A percentile compares a stretch with the other conserved stretches of the same genome.
phyloP scores from a whole-genome alignment of 2,329 filamentous ascomycete species.

The Colletotrichum ledebouriae region DNA sequence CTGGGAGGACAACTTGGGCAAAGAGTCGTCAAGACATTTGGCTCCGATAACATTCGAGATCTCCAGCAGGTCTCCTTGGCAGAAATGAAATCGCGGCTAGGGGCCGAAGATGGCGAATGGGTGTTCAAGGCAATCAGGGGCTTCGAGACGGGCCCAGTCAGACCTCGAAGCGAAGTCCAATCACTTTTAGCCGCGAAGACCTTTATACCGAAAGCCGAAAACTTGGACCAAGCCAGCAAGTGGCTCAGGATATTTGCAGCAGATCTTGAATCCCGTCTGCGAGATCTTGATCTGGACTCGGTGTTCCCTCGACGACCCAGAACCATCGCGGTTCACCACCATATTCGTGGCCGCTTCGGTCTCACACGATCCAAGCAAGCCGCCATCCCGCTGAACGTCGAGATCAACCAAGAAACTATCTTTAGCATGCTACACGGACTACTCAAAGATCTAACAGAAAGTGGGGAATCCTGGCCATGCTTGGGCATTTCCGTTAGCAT shows the following conservation, averaged over 20 bases:
- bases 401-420: not conserved
- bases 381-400: accelerated
- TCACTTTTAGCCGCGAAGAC: not conserved
- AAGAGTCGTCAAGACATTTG: slow-evolving; percentile 3
- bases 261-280: not conserved
- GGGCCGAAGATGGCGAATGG: not conserved
- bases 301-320: not conserved
- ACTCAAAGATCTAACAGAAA: not conserved
- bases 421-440: not conserved
- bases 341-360: not conserved
- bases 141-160: not conserved
- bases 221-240: not conserved
- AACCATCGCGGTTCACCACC: not conserved
- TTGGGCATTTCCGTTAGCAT: not conserved
- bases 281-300: slow-evolving; percentile 1
- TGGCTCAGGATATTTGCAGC: not conserved
- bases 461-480: not conserved
- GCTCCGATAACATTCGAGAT: not conserved
- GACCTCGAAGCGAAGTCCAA: not conserved
- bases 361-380: not conserved
- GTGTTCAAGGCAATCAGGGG: not conserved
- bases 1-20: not conserved
- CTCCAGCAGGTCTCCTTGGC: not conserved
- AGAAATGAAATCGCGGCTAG: not conserved
- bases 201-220: not conserved